phyloP scores from a whole-genome alignment of 1,284 basidiomycete genomes.

The Ustilago sp. region DNA sequence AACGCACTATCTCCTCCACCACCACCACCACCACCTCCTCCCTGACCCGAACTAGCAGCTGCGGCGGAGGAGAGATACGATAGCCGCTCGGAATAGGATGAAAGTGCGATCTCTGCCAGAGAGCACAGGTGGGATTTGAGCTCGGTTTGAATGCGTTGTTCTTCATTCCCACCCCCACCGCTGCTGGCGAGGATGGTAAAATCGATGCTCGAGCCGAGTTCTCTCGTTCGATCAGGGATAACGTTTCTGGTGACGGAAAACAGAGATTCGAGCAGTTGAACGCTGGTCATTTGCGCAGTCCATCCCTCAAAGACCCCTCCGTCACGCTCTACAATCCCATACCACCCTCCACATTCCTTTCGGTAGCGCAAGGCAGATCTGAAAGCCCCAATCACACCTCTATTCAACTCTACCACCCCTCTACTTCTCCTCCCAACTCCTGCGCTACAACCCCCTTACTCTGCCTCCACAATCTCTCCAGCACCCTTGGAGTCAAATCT shows the following conservation, averaged over 20 bases:
- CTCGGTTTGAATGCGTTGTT: slow-evolving; percentile 60
- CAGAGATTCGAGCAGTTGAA: slow-evolving; percentile 79
- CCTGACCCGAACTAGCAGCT: not conserved
- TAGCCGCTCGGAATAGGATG: slow-evolving; percentile 69
- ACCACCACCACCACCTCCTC: too few relatives aligned
- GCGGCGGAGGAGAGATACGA: slow-evolving; percentile 63
- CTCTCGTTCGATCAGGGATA: slow-evolving; percentile 72
- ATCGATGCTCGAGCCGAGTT: slow-evolving; percentile 72
- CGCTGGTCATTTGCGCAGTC: slow-evolving; percentile 79
- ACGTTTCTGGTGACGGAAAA: slow-evolving; percentile 77
- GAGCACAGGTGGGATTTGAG: slow-evolving; percentile 78
- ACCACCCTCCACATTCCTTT: slow-evolving; percentile 78
- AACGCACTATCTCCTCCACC: slow-evolving; percentile 10
- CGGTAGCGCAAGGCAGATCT: slow-evolving; percentile 81
- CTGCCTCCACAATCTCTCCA: slow-evolving; percentile 44
- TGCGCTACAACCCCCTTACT: slow-evolving; percentile 24
- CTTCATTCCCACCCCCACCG: slow-evolving; percentile 54
- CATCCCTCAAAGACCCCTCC: slow-evolving; percentile 79
- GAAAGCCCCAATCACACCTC: slow-evolving; percentile 78
- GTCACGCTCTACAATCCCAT: slow-evolving; percentile 76
- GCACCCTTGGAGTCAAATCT: slow-evolving; percentile 39
- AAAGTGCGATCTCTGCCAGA: slow-evolving; percentile 72
- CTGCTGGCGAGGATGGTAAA: slow-evolving; percentile 53
- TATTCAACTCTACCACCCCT: slow-evolving; percentile 75
- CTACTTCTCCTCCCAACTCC: slow-evolving; percentile 24